Evolutionary conservation across 495 filamentous ascomycete species (phyloP), one percentile per base, ranked within the genome.

Genomic region (Neurospora sp.): DNA sequence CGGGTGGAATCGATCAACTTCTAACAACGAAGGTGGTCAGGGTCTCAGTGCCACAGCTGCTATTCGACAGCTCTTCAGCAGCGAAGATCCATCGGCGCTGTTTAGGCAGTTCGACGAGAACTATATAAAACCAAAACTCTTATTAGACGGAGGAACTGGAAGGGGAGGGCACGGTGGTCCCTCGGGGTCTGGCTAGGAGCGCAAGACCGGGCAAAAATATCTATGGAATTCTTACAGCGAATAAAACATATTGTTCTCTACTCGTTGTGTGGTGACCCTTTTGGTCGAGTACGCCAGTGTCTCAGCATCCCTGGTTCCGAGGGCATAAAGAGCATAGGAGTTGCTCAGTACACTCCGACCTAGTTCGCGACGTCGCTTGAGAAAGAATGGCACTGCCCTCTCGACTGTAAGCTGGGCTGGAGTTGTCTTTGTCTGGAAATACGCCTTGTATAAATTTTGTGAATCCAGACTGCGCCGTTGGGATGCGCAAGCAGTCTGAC

Each of bases 81-180:
- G 90, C 0, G 95, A 97, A 46, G 96, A 99, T 80, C 95, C 97
- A 70, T 92, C 92, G 23, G 93, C 91, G 16, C 91, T 96, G 88
- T 97, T 99, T 81, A 90, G 90, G 73, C 95, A 97, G 82, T 83
- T 99, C 71, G 96, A 99, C 81, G 96, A 99, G 81, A 93, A 93
- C 39, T 98, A 93, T 81, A 96, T 99, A 81, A 99, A 99, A 85
- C 96, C 96, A 11, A 93, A 89, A 76, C 85, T 99, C 72, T 82
- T 99, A 73, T 87, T 99, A 44, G 95, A 98, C 84, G 83, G 83
- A 14, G 84, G 82, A 27, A 77, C 77, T 27, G 79, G 81, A n/a
- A 66, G 79, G 41, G 74, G 77, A 18, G 76, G 81, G 12, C 74
- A 77, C 40, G 49, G 75, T 54, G 75, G 78, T 70, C n/a, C 41